These are phyloP conservation scores for Phytophthora ramorum DNA, from an alignment of 352 stramenopile genomes.

Conservation along the genomic window DNA sequence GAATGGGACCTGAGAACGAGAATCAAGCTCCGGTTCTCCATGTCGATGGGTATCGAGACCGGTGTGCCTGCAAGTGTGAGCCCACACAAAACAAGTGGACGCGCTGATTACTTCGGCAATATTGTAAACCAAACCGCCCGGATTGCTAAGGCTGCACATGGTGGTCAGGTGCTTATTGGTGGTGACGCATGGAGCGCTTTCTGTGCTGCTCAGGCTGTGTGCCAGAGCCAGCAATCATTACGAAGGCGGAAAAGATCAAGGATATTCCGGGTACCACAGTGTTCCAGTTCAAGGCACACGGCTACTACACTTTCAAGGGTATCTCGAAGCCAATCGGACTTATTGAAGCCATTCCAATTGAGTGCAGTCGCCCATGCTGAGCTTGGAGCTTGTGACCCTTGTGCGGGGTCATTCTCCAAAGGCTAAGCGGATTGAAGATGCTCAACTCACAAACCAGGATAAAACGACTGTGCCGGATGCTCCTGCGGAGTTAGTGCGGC, in stretches of 20 bases:
- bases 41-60: conserved; percentile 90
- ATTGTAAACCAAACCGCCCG: conserved; percentile 91
- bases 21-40: conserved; percentile 84
- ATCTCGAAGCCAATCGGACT: conserved; percentile 84
- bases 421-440: conserved; percentile 70
- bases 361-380: conserved; percentile 61
- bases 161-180: conserved; percentile 84
- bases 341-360: conserved; percentile 81
- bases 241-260: conserved; percentile 53
- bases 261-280: conserved; percentile 58
- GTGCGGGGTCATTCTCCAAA: conserved; percentile 55
- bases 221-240: conserved; percentile 45
- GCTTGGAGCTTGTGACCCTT: conserved; percentile 41
- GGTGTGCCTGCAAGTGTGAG: conserved; percentile 85
- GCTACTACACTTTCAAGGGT: conserved; percentile 88
- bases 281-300: conserved; percentile 87
- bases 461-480: conserved; percentile 61
- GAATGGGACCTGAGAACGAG: conserved; percentile 80
- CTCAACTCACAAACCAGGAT: conserved; percentile 46
- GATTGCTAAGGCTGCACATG: conserved; percentile 85
- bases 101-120: conserved; percentile 90
- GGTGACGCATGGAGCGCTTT: conserved; percentile 83
- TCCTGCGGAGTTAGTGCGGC: conserved; percentile 62
- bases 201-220: conserved; percentile 42
- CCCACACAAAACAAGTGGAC: conserved; percentile 88